Evolutionary conservation across 331 rosid genomes (phyloP), one percentile per base, ranked within the genome.

Genomic region (Malus hybrid): DNA sequence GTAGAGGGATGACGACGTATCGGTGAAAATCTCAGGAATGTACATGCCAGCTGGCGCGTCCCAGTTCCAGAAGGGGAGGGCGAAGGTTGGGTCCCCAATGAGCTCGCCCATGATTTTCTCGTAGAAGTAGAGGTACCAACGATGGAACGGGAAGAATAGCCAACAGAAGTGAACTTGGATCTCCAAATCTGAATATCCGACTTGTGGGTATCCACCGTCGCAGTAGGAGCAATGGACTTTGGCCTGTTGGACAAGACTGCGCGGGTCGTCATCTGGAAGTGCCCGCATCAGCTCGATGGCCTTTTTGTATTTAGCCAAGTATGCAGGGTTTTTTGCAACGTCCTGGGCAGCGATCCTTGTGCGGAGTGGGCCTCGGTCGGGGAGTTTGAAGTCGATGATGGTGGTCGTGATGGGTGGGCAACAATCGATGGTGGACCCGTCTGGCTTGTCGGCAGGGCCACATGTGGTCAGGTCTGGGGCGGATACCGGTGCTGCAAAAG

Each of bases 141-240:
- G 87, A 59, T 93, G 97, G 69, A 62, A 93, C 3, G 97, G 97
- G 28, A 68, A 88, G 82, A 93, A 93, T 61, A 90, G 91, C 97
- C 96, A 93, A 4, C 89, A 79, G n/a, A 20, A 34, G 66, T 91
- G 96, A 9, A 88, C 87, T 81, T 87, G 91, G 3, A 88, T 68
- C 3, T 90, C 93, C 2, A 87, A 71, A 10, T 83, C 77, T 1
- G 96, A 81, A n/a, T 80, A 85, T 5, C 93, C 93, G 0, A 66
- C 70, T 77, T 89, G 92, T 3, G 77, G 76, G 71, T 89, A 83
- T 0, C 82, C 91, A 12, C 93, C 93, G 15, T 91, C 81, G 60
- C 97, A 91, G 22, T 89, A 91, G 36, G 97, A 87, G 57, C 97
- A 91, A 12, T 91, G 97, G 4, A 87, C 32, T 0, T 78, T 78